Base-by-base conservation (phyloP, 306 rosid genomes). In the Vigna nakashimae region DNA sequence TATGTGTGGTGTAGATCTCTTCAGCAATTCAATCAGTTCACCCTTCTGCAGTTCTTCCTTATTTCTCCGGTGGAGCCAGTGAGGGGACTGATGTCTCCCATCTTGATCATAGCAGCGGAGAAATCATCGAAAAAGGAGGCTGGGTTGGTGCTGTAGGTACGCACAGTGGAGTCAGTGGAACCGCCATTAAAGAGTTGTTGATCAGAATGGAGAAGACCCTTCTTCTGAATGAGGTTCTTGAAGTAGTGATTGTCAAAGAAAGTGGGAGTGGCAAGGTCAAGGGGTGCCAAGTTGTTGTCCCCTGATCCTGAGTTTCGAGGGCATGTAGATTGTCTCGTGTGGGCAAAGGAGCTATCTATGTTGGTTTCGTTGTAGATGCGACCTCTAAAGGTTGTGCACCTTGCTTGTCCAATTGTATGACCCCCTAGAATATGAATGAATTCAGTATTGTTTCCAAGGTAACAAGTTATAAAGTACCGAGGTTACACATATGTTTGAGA, bases 371-470 rank as follows among this genome's bases (percentile, higher is more conserved):
- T 92, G 90, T 95, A 91, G 15, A 95, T 76, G 24, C 63, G 89
- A 4, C 73, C 78, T 48, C 98, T 83, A 62, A 89, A 92, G 2
- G 1, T 46, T 1, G 91, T 87, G 88, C 98, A 92, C 72, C 98
- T 88, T 36, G 98, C 92, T 75, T 88, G 92, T 42, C 98, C 98
- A 62, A 95, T 95, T 9, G 98, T 90, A 73, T 92, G 98, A 0
- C 87, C 79, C 0, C 98, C 98, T 93, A 2, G 0, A 60, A 9
- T 15, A 34, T 17, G 2, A 4, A 14, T 43, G 42, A 55, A 22
- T 2, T 69, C 7, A 69, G 12, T 32, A 30, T 30, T 30, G 32
- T 3, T 30, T 3, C 32, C 4, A 12, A 22, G 64, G 1, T 58
- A 58, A 58, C 18, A 58, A 13, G 18, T 58, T 28, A 26, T 4